Evolutionary conservation across 2,329 filamentous ascomycete genomes (phyloP), one percentile per base, ranked within the genome.

Genomic region (Neoascochyta sp.): DNA sequence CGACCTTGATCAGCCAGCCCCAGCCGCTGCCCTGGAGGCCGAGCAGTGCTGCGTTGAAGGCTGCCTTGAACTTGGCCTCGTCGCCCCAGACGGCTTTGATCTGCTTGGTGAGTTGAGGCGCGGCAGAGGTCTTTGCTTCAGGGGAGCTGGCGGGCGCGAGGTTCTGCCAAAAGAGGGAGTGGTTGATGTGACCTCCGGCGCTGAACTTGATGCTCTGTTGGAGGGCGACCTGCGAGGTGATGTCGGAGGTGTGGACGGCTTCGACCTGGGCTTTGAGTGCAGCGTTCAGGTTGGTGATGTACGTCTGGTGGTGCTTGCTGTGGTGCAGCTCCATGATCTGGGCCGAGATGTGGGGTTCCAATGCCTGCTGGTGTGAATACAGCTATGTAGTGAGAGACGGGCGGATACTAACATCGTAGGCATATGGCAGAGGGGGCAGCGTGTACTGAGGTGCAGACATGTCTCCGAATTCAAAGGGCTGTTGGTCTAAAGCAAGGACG

Each of bases 121-220:
- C 77, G 16, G 57, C 42, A 4, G 71, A 65, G 3, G 74, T 62
- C 25, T 76, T 68, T 2, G 83, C 73, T 6, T 80, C 76, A 0
- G 70, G 43, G 3, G 74, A 78, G 11, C 66, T 69, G 0, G 78
- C 65, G 0, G 84, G 83, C 0, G 76, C 65, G 11, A 93, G 74
- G 63, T 87, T 89, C 66, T 85, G 80, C 88, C 88, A 95, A 73
- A 95, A 95, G 19, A 95, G 78, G 0, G 79, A 81, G 71, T 95
- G 89, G 70, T 95, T 95, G 66, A 93, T 82, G 70, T 95, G 88
- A 5, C 89, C 89, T 23, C 89, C 89, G 27, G 83, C 88, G 62
- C 94, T 86, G 75, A 94, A 95, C 54, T 83, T 84, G 68, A 94
- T 80, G 40, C 76, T 76, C 11, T 73, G 68, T 50, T 83, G 80